A percentile compares a stretch with the other conserved stretches of the same genome.
These are phyloP conservation scores for Aspergillus kassunensis DNA, from an alignment of 495 filamentous ascomycete species.

Conservation along the genomic window DNA sequence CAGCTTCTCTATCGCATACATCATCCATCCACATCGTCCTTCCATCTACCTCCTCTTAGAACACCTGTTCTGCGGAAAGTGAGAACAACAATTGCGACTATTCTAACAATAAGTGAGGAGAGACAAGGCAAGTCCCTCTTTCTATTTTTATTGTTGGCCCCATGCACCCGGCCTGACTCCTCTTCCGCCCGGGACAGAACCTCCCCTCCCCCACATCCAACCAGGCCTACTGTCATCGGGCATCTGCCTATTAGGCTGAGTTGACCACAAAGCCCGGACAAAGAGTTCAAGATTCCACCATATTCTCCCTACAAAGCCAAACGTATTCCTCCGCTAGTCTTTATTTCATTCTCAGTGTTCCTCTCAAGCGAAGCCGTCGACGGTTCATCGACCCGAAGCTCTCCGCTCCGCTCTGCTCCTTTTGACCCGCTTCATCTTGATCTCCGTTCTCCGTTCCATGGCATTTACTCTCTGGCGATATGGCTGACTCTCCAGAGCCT, in stretches of 20 bases:
- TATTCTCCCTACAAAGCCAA: slow-evolving; percentile 11
- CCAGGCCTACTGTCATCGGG: slow-evolving; percentile 19
- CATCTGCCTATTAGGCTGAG: slow-evolving; percentile 26
- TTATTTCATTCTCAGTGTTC: slow-evolving; percentile 6
- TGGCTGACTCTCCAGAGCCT: slow-evolving; percentile 42
- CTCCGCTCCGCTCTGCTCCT: slow-evolving; percentile 15
- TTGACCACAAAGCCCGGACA: slow-evolving; percentile 3
- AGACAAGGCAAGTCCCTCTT: background rate
- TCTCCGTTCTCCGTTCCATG: slow-evolving; percentile 20
- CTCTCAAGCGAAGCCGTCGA: slow-evolving; percentile 15
- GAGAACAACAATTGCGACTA: background rate
- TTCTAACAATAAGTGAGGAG: background rate
- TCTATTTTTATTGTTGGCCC: slow-evolving; percentile 8
- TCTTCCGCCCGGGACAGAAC: slow-evolving; percentile 18
- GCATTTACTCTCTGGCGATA: slow-evolving; percentile 21
- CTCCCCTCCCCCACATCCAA: slow-evolving; percentile 14
- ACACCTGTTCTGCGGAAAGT: background rate
- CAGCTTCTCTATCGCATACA: background rate
- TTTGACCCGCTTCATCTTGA: slow-evolving; percentile 12
- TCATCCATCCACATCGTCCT: background rate
- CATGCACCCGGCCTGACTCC: slow-evolving; percentile 17
- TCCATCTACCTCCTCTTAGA: background rate
- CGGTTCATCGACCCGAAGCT: slow-evolving; percentile 17
- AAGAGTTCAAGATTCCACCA: background rate
- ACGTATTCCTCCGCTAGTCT: slow-evolving; percentile 15